Evolutionary conservation across 2,329 filamentous ascomycete species (phyloP).

Genomic region (Allantophomopsis cytisporea): DNA sequence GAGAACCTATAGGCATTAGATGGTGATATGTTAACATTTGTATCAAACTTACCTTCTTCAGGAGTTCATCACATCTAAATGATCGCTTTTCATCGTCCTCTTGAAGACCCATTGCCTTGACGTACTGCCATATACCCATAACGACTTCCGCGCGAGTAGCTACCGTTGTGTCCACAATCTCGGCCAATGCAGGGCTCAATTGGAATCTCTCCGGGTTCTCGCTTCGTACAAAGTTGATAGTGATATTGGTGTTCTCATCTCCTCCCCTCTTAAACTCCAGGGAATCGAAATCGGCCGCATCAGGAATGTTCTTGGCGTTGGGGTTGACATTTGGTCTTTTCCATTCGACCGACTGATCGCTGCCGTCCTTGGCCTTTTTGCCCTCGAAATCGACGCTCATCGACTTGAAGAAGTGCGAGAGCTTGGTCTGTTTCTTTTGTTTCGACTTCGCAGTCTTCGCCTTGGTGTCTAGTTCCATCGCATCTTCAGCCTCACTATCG

Average conservation of each 20-base stretch:
- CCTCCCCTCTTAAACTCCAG: slow-evolving; percentile 83
- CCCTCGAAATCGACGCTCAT: slow-evolving; percentile 63
- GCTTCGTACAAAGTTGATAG: slow-evolving; percentile 72
- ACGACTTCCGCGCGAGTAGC: slow-evolving; percentile 80
- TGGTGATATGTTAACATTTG: neutral
- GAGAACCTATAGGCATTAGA: slow-evolving; percentile 43
- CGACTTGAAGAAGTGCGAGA: slow-evolving; percentile 75
- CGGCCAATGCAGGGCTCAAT: slow-evolving; percentile 65
- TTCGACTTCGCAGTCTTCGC: slow-evolving; percentile 21
- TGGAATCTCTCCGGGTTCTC: slow-evolving; percentile 78
- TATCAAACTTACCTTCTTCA: slow-evolving; percentile 51
- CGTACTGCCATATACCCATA: slow-evolving; percentile 92
- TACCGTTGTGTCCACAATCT: slow-evolving; percentile 75
- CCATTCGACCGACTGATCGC: slow-evolving; percentile 63
- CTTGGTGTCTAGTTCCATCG: slow-evolving; percentile 46
- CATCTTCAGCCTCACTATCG: slow-evolving; percentile 25
- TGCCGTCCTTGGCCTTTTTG: slow-evolving; percentile 38
- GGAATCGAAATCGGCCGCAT: slow-evolving; percentile 73
- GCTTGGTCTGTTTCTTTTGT: slow-evolving; percentile 33
- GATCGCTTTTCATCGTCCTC: slow-evolving; percentile 92
- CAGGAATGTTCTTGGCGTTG: slow-evolving; percentile 32
- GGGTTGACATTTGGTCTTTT: slow-evolving; percentile 55
- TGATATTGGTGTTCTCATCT: slow-evolving; percentile 87
- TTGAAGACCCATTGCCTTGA: slow-evolving; percentile 71
- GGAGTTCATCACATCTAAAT: slow-evolving; percentile 75